Percentiles rank a stretch among this genome's conserved stretches.
Conservation (phyloP, 768 basidiomycete genomes). For the Russula earlei region DNA sequence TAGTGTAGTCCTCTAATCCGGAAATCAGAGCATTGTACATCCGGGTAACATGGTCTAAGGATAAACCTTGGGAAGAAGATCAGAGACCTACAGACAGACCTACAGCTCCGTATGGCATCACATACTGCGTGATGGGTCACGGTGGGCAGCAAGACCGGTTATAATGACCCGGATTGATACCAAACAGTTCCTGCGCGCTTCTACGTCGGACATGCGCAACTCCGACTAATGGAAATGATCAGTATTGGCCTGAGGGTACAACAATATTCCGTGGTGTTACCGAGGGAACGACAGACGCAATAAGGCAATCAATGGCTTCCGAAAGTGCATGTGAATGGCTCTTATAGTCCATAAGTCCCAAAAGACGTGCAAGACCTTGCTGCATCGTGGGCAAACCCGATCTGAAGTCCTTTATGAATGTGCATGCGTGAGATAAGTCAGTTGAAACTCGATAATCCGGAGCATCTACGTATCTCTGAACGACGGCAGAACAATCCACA, state of each 20-base stretch:
- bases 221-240: conserved; percentile 25
- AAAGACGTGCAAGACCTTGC: conserved; percentile 61
- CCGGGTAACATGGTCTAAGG: not conserved
- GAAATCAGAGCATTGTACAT: conserved; percentile 48
- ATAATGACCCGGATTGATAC: conserved; percentile 42
- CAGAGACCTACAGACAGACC: not conserved
- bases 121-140: conserved; percentile 42
- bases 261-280: conserved; percentile 34
- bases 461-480: conserved; percentile 60
- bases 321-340: conserved; percentile 43
- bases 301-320: conserved; percentile 47
- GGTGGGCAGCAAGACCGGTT: conserved; percentile 33
- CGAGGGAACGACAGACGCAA: conserved; percentile 42
- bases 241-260: conserved; percentile 17
- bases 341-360: conserved; percentile 62
- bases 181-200: conserved; percentile 50
- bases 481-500: conserved; percentile 49
- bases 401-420: conserved; percentile 56
- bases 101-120: conserved; percentile 1
- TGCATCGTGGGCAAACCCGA: conserved; percentile 45
- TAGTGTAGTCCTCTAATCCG: conserved; percentile 86
- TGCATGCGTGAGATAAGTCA: conserved; percentile 25
- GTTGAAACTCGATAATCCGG: not conserved
- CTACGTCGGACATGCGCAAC: conserved; percentile 37
- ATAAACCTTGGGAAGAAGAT: not conserved